phyloP scores from a whole-genome alignment of 2,329 filamentous ascomycete genomes.

The Apiospora arundinis region DNA sequence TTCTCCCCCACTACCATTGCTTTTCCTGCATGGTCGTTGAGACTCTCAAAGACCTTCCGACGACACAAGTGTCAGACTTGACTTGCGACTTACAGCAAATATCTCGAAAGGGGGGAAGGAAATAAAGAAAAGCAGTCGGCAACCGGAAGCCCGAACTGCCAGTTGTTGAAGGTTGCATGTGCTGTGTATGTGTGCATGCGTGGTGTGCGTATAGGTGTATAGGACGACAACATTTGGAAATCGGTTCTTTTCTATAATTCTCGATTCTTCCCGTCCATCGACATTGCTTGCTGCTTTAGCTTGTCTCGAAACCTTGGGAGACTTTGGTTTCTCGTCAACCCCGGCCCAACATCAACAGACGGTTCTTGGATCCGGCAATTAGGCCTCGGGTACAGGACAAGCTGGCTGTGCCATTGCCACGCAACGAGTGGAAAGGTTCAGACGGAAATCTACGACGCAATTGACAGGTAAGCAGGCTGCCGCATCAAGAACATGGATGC shows the following conservation, averaged over 20 bases:
- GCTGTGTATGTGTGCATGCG: no score
- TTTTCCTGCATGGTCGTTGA: constrained; percentile 17
- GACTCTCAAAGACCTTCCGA: constrained; percentile 11
- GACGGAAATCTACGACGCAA: constrained; percentile 1
- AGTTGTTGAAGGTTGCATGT: neutral
- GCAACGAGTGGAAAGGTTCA: neutral
- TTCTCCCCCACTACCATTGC: constrained; percentile 15
- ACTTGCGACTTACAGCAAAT: neutral
- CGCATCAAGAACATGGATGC: constrained; percentile 11
- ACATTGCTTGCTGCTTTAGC: neutral
- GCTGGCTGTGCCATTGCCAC: neutral
- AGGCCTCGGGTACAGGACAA: neutral
- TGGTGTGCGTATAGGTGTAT: no score
- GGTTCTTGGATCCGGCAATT: neutral
- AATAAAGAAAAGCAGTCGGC: neutral
- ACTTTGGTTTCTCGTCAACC: neutral
- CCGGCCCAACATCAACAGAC: neutral
- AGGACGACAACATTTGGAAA: constrained; percentile 4
- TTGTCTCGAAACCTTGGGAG: neutral
- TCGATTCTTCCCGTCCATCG: neutral
- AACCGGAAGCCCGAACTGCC: neutral
- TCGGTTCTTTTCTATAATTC: neutral
- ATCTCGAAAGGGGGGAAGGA: neutral
- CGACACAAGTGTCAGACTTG: constrained; percentile 12
- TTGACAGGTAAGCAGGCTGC: constrained; percentile 11